Evolutionary conservation across 768 basidiomycete genomes (phyloP).

Genomic region (Leccinum variicolor): DNA sequence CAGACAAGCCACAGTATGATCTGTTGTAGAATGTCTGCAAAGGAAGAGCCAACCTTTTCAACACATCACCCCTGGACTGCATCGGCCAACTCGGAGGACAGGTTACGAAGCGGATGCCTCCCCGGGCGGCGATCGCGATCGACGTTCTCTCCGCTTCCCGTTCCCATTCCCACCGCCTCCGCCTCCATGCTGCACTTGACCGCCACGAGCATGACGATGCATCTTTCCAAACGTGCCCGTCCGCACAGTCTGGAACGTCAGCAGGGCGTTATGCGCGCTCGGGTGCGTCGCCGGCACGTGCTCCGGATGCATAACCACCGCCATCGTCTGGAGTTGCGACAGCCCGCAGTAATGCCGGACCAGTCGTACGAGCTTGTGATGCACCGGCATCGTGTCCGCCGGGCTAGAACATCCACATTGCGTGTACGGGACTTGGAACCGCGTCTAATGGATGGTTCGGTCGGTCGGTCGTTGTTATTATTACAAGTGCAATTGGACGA

Average conservation of each 20-base stretch:
- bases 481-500: not conserved
- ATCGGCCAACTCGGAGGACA: not conserved
- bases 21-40: no score
- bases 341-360: slow-evolving; percentile 17
- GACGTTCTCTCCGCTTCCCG: not conserved
- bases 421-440: slow-evolving; percentile 51
- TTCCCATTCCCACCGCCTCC: not conserved
- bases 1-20: no score
- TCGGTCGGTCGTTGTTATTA: not conserved
- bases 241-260: slow-evolving; percentile 30
- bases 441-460: slow-evolving; percentile 22
- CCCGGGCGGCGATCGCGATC: not conserved
- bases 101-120: not conserved
- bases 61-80: no score
- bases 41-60: no score
- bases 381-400: slow-evolving; percentile 42
- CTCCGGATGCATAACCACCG: slow-evolving; percentile 26
- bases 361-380: slow-evolving; percentile 41
- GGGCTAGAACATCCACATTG: slow-evolving; percentile 55
- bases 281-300: slow-evolving; percentile 52
- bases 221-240: slow-evolving; percentile 16
- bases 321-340: slow-evolving; percentile 32
- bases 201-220: not conserved
- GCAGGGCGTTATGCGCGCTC: slow-evolving; percentile 50
- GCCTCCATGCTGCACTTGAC: not conserved